Conservation (phyloP, 306 rosid species). For the Acacia confusa region DNA sequence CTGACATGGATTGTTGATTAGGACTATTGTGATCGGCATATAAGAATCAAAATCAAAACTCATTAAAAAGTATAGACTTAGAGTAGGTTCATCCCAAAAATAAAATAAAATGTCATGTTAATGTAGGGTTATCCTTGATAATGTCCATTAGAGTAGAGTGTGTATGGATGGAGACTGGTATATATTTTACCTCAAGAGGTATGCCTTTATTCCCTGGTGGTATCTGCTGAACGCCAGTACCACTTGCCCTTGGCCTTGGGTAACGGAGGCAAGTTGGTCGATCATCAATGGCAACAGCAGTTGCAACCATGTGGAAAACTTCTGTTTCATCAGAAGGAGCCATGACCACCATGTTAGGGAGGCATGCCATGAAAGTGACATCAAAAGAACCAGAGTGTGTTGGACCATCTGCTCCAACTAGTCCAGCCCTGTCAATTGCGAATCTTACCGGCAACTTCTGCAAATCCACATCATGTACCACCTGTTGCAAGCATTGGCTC, state of each 20-base stretch:
- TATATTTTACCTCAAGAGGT: slow-evolving; percentile 33
- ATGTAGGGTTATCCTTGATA: neutral
- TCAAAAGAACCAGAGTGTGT: slow-evolving; percentile 88
- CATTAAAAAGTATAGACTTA: no score
- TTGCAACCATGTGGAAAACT: slow-evolving; percentile 18
- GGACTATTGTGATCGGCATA: no score
- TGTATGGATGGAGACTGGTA: neutral
- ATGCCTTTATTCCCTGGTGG: slow-evolving; percentile 65
- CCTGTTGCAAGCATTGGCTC: slow-evolving; percentile 45
- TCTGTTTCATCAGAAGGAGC: slow-evolving; percentile 22
- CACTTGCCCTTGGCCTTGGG: slow-evolving; percentile 97
- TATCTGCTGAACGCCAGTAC: slow-evolving; percentile 24
- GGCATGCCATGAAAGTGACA: slow-evolving; percentile 95
- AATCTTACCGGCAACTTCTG: slow-evolving; percentile 91
- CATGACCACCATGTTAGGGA: slow-evolving; percentile 95
- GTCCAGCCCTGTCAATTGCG: slow-evolving; percentile 98
- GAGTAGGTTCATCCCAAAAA: no score
- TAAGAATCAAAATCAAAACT: no score
- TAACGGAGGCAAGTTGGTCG: slow-evolving; percentile 89
- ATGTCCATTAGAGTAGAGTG: neutral
- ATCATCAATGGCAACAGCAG: slow-evolving; percentile 86
- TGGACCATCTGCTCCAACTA: slow-evolving; percentile 96
- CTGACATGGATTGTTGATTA: no score
- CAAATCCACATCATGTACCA: slow-evolving; percentile 97
- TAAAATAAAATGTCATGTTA: no score